phyloP scores from a whole-genome alignment of 192 early-diverging fungal genomes.

The Entomortierella chlamydospora region DNA sequence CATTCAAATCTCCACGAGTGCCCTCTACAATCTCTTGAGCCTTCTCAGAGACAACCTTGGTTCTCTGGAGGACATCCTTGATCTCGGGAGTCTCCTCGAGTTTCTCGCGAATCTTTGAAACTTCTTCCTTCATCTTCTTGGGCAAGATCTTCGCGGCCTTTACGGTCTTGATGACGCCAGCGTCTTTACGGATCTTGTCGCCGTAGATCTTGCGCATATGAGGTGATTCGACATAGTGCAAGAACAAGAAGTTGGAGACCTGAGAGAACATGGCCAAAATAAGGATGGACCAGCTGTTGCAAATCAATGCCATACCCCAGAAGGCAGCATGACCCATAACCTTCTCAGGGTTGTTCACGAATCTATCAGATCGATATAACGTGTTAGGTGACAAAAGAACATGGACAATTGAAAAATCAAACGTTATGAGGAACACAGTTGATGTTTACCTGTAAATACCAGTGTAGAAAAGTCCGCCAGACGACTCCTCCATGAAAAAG shows the following conservation, averaged over 20 bases:
- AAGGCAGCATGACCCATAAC: constrained; percentile 95
- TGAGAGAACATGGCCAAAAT: constrained; percentile 88
- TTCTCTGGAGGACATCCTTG: constrained; percentile 64
- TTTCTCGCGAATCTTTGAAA: constrained; percentile 60
- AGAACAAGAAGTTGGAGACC: constrained; percentile 84
- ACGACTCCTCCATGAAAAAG: constrained; percentile 90
- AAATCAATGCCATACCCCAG: constrained; percentile 92
- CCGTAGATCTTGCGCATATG: constrained; percentile 94
- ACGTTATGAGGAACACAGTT: too few relatives aligned
- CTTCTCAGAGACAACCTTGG: constrained; percentile 64
- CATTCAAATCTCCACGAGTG: constrained; percentile 60
- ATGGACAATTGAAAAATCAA: too few relatives aligned
- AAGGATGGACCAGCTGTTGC: constrained; percentile 84
- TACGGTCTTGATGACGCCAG: constrained; percentile 80
- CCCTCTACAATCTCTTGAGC: constrained; percentile 76
- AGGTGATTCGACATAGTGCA: constrained; percentile 90
- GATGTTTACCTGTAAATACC: constrained; percentile 83
- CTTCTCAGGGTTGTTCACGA: constrained; percentile 94
- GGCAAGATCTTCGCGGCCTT: constrained; percentile 72
- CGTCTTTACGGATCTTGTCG: constrained; percentile 82
- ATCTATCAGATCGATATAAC: constrained; percentile 51
- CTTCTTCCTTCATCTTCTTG: constrained; percentile 64
- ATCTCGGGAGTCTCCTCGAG: constrained; percentile 67
- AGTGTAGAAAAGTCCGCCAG: constrained; percentile 82
- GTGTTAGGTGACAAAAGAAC: neutral